Evolutionary conservation across 345 rosid species (phyloP).

Genomic region (Anacardium occidentale): DNA sequence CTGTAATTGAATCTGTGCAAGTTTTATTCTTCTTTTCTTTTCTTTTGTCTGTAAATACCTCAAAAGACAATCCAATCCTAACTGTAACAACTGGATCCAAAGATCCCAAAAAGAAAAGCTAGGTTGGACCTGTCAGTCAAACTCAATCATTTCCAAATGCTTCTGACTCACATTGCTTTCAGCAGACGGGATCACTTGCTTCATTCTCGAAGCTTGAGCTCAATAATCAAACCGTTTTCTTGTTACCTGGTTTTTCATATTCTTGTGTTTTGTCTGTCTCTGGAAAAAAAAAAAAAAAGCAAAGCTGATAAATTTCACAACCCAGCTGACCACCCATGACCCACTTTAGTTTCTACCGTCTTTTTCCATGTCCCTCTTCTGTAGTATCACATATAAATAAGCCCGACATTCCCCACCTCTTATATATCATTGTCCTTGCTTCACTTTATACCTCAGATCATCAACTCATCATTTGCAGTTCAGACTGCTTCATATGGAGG

Average conservation of each 20-base stretch:
- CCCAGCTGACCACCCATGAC: constrained; percentile 16
- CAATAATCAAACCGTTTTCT: constrained; percentile 23
- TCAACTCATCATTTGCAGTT: constrained; percentile 2
- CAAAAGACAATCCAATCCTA: background rate
- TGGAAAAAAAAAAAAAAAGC: constrained; percentile 20
- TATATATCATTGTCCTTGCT: constrained; percentile 4
- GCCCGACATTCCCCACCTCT: constrained; percentile 28
- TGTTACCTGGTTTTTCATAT: constrained; percentile 18
- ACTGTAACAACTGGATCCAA: constrained; percentile 2
- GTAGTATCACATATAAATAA: constrained; percentile 2
- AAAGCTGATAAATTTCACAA: constrained; percentile 1
- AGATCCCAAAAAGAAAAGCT: constrained; percentile 21
- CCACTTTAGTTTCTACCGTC: constrained; percentile 24
- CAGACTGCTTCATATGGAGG: constrained; percentile 33
- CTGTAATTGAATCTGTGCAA: background rate
- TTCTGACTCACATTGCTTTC: constrained; percentile 31
- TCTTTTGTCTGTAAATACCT: background rate
- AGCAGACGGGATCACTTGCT: constrained; percentile 24
- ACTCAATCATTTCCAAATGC: constrained; percentile 37
- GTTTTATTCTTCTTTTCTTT: background rate
- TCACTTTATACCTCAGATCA: constrained; percentile 5
- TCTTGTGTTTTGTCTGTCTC: constrained; percentile 1
- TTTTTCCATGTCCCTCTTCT: constrained; percentile 24
- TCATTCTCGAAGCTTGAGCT: constrained; percentile 21
- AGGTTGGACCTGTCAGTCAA: constrained; percentile 40